Evolutionary conservation across 805 yeast genomes (phyloP), one percentile per base, ranked within the genome.

Genomic region (Suhomyces prunicola): DNA sequence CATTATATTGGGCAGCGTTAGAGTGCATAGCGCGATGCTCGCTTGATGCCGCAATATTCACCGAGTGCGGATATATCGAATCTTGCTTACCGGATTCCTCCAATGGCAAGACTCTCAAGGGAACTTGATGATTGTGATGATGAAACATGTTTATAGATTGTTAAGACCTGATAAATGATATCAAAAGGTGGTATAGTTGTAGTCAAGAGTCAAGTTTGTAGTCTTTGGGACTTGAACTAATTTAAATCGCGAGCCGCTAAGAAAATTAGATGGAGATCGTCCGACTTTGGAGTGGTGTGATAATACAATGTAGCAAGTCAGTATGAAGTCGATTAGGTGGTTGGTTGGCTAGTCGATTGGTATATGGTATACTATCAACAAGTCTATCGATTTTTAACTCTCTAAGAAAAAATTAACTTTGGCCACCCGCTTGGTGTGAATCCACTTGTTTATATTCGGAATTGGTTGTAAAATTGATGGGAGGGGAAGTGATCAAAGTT

Each of bases 401-500:
- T 39, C 12, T 17, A 3, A 17, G 9, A 7, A 17, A 19, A 39
- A 9, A 17, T 39, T 17, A 8, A 19, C 42, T 39, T 39, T 39
- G 42, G 24, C 42, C 23, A 10, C 42, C 22, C 4, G 19, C 2
- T 19, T 17, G 17, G 10, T 8, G 42, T 39, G 9, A 15, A 39
- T 17, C 42, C 42, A 39, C 24, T 39, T 39, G 49, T 47, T 47
- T 50, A 50, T 50, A 50, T 50, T 39, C 19, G 42, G 42, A 39
- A 49, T 24, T 33, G 23, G 48, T 40, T 49, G 41, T 44, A 46
- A 41, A 35, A 42, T 19, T 22, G 40, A 46, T 45, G 50, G 40
- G 55, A 52, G 52, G 52, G 52, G 50, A 47, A 49, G 39, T 46
- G 50, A 42, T 45, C 50, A 52, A 48, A 48, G 50, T 40, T 44